phyloP scores from a whole-genome alignment of 345 rosid genomes.

The Pugionium dolabratum region DNA sequence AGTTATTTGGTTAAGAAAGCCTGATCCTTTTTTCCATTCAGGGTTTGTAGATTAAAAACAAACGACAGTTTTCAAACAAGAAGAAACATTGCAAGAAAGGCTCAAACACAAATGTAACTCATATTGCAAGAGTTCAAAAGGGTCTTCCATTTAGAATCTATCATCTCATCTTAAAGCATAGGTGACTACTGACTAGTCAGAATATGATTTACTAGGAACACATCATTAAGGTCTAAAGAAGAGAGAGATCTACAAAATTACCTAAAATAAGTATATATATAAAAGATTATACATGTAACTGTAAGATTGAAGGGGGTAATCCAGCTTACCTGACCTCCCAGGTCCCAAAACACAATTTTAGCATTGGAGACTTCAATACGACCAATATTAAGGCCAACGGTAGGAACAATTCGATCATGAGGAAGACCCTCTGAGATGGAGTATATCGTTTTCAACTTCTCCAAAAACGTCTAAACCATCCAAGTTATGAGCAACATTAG shows the following conservation, averaged over 20 bases:
- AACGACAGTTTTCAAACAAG: neutral
- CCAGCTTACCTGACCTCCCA: constrained; percentile 90
- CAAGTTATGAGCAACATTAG: constrained; percentile 19
- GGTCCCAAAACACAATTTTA: constrained; percentile 95
- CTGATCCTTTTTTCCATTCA: constrained; percentile 3
- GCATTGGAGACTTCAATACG: constrained; percentile 78
- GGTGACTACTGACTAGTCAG: neutral
- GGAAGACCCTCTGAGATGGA: constrained; percentile 88
- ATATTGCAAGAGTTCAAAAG: neutral
- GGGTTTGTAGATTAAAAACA: neutral
- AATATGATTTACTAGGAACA: neutral
- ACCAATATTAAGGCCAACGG: constrained; percentile 97
- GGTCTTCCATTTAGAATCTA: neutral
- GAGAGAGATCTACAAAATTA: neutral
- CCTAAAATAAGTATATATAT: neutral
- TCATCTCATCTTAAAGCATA: neutral
- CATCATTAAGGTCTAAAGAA: too few relatives aligned
- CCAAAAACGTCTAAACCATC: constrained; percentile 73
- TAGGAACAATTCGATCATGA: constrained; percentile 96
- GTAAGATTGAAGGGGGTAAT: neutral
- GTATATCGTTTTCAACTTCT: constrained; percentile 84
- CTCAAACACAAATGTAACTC: neutral
- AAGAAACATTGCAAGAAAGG: neutral
- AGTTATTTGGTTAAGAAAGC: constrained; percentile 5
- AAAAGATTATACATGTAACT: neutral